Evolutionary conservation across 2,329 filamentous ascomycete species (phyloP).

Genomic region (Arachnomyces sp.): DNA sequence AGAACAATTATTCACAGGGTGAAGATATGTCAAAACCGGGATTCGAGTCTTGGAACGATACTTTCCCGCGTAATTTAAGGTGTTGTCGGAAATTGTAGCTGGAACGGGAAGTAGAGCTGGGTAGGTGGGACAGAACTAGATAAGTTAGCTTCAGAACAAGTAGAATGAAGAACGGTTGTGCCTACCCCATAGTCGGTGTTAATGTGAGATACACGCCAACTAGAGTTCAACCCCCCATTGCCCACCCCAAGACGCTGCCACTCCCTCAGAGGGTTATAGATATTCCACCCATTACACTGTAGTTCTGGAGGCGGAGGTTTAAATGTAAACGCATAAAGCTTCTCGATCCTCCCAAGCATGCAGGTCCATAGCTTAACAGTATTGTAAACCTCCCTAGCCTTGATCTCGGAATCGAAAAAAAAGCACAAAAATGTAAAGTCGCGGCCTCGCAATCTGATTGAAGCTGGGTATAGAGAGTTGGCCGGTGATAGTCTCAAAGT

Average conservation of each 20-base stretch:
- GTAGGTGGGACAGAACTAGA: conserved; percentile 79
- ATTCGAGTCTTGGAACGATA: conserved; percentile 86
- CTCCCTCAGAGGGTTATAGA: conserved; percentile 81
- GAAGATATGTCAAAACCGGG: conserved; percentile 85
- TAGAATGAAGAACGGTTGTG: conserved; percentile 4
- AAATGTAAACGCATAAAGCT: conserved; percentile 84
- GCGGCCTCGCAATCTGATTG: conserved; percentile 78
- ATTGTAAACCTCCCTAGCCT: conserved; percentile 78
- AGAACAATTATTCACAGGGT: conserved; percentile 91
- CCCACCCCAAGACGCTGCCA: conserved; percentile 82
- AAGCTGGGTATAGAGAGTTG: conserved; percentile 61
- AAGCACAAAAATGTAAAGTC: conserved; percentile 94
- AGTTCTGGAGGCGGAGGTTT: conserved; percentile 65
- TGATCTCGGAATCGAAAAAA: conserved; percentile 66
- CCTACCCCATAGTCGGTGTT: conserved; percentile 71
- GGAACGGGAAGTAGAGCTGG: conserved; percentile 79
- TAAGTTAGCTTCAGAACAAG: conserved; percentile 16
- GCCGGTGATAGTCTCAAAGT: conserved; percentile 65
- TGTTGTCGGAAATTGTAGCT: conserved; percentile 87
- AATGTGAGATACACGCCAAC: conserved; percentile 85
- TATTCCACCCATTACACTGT: conserved; percentile 66
- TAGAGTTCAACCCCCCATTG: conserved; percentile 64
- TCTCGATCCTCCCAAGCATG: conserved; percentile 73
- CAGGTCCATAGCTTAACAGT: conserved; percentile 74
- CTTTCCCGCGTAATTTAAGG: conserved; percentile 81